A percentile compares a stretch with the other conserved stretches of the same genome.
These are phyloP conservation scores for Calamus simplicifolius DNA, from an alignment of 176 grass and related monocot genomes.

Conservation along the genomic window DNA sequence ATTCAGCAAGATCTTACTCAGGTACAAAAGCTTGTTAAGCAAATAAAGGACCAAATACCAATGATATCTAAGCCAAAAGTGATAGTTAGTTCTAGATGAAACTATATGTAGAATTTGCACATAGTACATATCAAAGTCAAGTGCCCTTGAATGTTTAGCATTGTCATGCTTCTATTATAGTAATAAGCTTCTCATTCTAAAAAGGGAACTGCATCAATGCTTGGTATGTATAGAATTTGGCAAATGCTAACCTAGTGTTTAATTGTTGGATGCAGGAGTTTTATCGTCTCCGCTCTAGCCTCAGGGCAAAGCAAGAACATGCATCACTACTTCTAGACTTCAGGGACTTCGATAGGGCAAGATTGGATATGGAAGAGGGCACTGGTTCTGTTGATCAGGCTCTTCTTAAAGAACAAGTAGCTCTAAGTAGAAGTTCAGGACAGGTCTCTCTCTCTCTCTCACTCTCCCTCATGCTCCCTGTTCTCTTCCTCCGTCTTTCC, in stretches of 20 bases:
- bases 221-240: too few relatives aligned
- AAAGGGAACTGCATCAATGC: too few relatives aligned
- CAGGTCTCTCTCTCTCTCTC: conserved; percentile 41
- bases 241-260: too few relatives aligned
- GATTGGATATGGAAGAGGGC: conserved; percentile 66
- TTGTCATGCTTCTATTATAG: too few relatives aligned
- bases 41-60: too few relatives aligned
- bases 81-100: too few relatives aligned
- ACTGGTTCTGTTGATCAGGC: conserved; percentile 47
- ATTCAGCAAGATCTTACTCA: conserved; percentile 97
- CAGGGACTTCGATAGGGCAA: conserved; percentile 85
- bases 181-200: too few relatives aligned
- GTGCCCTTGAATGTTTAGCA: too few relatives aligned
- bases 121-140: too few relatives aligned
- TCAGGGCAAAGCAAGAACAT: conserved; percentile 83
- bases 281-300: conserved; percentile 74
- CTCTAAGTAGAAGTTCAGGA: conserved; percentile 66
- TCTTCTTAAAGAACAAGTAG: conserved; percentile 86
- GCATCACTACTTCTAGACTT: conserved; percentile 87
- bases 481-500: conserved; percentile 1
- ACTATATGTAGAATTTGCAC: too few relatives aligned
- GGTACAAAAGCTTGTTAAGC: conserved; percentile 12
- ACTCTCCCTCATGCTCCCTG: not conserved
- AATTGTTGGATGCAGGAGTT: conserved; percentile 52
- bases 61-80: too few relatives aligned